These are phyloP conservation scores for Mucor ambiguus DNA, from an alignment of 371 early-diverging fungal species.

Conservation along the genomic window DNA sequence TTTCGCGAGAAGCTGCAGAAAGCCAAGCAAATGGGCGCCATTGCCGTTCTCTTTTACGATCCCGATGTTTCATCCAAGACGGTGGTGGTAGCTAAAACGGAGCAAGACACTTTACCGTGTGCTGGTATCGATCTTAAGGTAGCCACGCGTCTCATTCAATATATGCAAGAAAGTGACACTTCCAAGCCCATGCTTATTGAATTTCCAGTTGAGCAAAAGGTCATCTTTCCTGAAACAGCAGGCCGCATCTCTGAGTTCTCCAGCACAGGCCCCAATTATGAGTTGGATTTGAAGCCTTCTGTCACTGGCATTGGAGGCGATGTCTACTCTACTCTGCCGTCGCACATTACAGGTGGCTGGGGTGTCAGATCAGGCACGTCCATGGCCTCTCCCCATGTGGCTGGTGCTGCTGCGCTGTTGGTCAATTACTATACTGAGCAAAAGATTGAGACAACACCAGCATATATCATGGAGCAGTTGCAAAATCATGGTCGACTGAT, in stretches of 20 bases:
- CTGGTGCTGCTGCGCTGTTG: constrained; percentile 69
- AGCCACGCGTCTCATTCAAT: constrained; percentile 23
- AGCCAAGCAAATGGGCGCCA: constrained; percentile 47
- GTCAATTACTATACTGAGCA: constrained; percentile 38
- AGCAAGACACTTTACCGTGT: constrained; percentile 35
- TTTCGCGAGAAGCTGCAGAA: constrained; percentile 45
- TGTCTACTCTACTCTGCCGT: constrained; percentile 71
- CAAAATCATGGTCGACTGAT: constrained; percentile 56
- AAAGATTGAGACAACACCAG: constrained; percentile 16
- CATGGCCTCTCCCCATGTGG: constrained; percentile 75
- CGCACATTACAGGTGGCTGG: constrained; percentile 42
- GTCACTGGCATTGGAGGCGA: constrained; percentile 69
- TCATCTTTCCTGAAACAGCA: constrained; percentile 27
- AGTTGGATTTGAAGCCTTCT: constrained; percentile 55
- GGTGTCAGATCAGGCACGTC: constrained; percentile 69
- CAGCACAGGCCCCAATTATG: constrained; percentile 50
- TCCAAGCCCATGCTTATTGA: constrained; percentile 7
- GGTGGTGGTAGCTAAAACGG: constrained; percentile 12
- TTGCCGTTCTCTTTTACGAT: constrained; percentile 58
- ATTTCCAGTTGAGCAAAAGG: constrained; percentile 20
- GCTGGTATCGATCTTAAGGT: constrained; percentile 36
- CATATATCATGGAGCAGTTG: constrained; percentile 38
- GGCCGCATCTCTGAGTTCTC: constrained; percentile 53
- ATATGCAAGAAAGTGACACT: neutral
- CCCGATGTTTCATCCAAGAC: constrained; percentile 6